These are phyloP conservation scores for Neonectria neomacrospora DNA, from an alignment of 2,329 filamentous ascomycete genomes.

Conservation along the genomic window DNA sequence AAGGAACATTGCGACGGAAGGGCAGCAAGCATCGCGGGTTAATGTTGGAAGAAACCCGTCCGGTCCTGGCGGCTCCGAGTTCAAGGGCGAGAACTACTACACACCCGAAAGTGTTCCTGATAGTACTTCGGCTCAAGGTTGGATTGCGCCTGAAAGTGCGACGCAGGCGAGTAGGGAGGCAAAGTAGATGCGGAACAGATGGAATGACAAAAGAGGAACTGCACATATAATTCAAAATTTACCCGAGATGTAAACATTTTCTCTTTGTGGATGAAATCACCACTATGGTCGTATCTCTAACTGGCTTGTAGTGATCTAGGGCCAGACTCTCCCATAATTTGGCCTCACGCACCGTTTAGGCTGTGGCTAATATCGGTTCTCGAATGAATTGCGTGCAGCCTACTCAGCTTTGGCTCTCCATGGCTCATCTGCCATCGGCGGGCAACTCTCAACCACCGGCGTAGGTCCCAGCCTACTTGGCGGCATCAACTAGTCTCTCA, in stretches of 20 bases:
- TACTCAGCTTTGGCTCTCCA: conserved; percentile 39
- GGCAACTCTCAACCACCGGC: conserved; percentile 44
- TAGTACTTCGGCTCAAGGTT: not conserved
- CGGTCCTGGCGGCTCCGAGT: conserved; percentile 48
- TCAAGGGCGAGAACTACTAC: conserved; percentile 1
- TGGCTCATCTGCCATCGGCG: conserved; percentile 42
- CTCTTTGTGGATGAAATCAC: too few relatives aligned
- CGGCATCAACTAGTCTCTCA: conserved; percentile 44
- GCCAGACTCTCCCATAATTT: too few relatives aligned
- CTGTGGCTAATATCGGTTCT: too few relatives aligned
- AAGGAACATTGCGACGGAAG: not conserved
- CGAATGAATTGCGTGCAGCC: too few relatives aligned
- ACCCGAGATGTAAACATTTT: too few relatives aligned
- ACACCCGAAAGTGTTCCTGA: not conserved
- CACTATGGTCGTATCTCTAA: too few relatives aligned
- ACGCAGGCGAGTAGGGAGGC: not conserved
- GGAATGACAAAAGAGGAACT: not conserved
- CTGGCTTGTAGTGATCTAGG: too few relatives aligned
- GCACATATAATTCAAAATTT: too few relatives aligned
- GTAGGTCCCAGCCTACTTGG: conserved; percentile 46
- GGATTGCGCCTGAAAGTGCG: not conserved
- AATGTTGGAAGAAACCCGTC: conserved; percentile 49
- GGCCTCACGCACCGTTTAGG: too few relatives aligned
- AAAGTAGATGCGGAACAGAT: not conserved
- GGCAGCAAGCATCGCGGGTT: not conserved